These are phyloP conservation scores for Talaromyces adpressus DNA, from an alignment of 495 filamentous ascomycete genomes.

Conservation along the genomic window DNA sequence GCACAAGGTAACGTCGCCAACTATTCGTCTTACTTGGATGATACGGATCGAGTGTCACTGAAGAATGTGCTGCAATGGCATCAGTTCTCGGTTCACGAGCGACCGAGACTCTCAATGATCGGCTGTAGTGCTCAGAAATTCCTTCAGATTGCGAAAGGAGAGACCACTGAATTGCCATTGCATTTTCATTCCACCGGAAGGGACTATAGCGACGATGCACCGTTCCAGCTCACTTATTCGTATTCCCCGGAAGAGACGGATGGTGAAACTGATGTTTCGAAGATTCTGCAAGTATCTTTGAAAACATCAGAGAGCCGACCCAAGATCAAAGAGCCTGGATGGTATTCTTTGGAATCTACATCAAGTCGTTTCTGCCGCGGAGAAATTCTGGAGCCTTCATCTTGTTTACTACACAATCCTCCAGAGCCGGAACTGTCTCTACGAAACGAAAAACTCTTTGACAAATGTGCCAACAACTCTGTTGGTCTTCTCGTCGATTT, in stretches of 20 bases:
- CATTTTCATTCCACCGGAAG: slow-evolving; percentile 56
- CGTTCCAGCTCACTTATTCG: slow-evolving; percentile 46
- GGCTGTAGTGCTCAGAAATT: slow-evolving; percentile 73
- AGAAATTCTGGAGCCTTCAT: slow-evolving; percentile 85
- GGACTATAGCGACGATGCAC: slow-evolving; percentile 35
- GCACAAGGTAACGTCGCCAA: slow-evolving; percentile 80
- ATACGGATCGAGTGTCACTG: slow-evolving; percentile 54
- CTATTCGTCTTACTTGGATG: slow-evolving; percentile 53
- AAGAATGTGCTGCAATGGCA: slow-evolving; percentile 57
- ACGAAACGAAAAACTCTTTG: slow-evolving; percentile 69
- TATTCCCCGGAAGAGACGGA: slow-evolving; percentile 61
- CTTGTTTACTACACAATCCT: slow-evolving; percentile 83
- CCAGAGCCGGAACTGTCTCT: slow-evolving; percentile 75
- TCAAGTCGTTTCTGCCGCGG: slow-evolving; percentile 75
- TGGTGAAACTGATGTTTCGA: slow-evolving; percentile 41
- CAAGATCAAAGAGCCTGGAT: slow-evolving; percentile 65
- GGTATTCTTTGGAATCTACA: slow-evolving; percentile 76
- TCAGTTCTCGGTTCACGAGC: slow-evolving; percentile 83
- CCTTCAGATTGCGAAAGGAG: slow-evolving; percentile 73
- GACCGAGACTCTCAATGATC: slow-evolving; percentile 61
- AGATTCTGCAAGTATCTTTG: slow-evolving; percentile 32
- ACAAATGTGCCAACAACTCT: slow-evolving; percentile 90
- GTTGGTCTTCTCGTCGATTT: slow-evolving; percentile 83
- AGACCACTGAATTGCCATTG: slow-evolving; percentile 60
- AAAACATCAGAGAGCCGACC: slow-evolving; percentile 30